Conservation (phyloP, 805 yeast species). For the Hanseniaspora clermontiae region DNA sequence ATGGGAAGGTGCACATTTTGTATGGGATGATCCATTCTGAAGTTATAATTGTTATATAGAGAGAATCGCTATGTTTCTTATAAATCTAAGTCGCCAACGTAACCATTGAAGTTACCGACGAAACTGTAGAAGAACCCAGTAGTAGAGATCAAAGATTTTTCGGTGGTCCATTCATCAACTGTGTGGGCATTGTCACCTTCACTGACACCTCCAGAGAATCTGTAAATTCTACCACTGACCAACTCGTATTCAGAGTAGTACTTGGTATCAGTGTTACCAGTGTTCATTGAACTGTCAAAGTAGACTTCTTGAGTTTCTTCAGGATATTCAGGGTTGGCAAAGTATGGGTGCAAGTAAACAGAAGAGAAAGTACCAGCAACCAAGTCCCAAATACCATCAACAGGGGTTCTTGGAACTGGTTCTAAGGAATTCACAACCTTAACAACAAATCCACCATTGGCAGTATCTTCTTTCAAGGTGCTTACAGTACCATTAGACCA, state of each 20-base stretch:
- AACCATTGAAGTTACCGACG: slow-evolving; percentile 15
- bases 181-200: slow-evolving; percentile 15
- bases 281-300: slow-evolving; percentile 14
- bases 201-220: slow-evolving; percentile 13
- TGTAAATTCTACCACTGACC: slow-evolving; percentile 13
- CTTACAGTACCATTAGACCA: slow-evolving; percentile 20
- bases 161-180: slow-evolving; percentile 16
- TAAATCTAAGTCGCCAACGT: slow-evolving; percentile 7
- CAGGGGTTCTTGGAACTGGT: slow-evolving; percentile 44
- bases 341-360: slow-evolving; percentile 10
- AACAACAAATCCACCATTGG: slow-evolving; percentile 34
- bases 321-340: background rate
- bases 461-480: slow-evolving; percentile 19
- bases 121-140: slow-evolving; percentile 16
- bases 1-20: background rate
- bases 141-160: slow-evolving; percentile 14
- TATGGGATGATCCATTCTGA: too few relatives aligned
- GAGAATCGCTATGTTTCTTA: background rate
- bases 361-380: slow-evolving; percentile 39
- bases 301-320: slow-evolving; percentile 10
- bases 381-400: slow-evolving; percentile 37
- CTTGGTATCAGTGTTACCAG: slow-evolving; percentile 14
- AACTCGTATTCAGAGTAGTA: slow-evolving; percentile 12
- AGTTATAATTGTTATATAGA: too few relatives aligned
- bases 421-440: slow-evolving; percentile 26